Conservation (phyloP, 2,329 filamentous ascomycete genomes). For the Domatiomyces globalis region DNA sequence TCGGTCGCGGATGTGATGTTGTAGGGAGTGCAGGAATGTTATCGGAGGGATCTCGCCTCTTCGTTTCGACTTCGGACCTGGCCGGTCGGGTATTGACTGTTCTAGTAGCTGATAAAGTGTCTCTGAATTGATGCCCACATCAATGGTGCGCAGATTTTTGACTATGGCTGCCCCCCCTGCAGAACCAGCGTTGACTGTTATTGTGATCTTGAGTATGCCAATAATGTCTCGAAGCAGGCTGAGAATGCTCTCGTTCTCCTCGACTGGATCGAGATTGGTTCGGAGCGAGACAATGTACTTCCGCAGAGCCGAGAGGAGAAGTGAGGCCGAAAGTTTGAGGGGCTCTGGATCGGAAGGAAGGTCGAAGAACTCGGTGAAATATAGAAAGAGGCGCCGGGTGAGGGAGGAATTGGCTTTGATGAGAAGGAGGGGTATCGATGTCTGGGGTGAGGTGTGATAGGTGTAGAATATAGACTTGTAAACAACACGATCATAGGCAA, state of each 20-base stretch:
- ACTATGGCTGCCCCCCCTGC: constrained; percentile 6
- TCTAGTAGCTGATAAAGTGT: constrained; percentile 4
- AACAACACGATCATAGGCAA: constrained; percentile 11
- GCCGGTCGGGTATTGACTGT: neutral
- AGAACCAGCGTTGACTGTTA: constrained; percentile 5
- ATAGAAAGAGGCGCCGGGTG: constrained; percentile 5
- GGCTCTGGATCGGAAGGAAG: constrained; percentile 4
- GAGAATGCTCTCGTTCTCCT: neutral
- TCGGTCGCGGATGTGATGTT: constrained; percentile 4
- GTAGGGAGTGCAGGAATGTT: constrained; percentile 7
- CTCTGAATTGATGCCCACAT: constrained; percentile 9
- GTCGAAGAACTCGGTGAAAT: constrained; percentile 7
- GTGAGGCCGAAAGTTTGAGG: constrained; percentile 5
- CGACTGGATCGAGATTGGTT: neutral
- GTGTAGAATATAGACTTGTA: constrained; percentile 11
- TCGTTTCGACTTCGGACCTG: neutral
- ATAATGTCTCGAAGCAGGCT: constrained; percentile 3
- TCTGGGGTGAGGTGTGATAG: neutral
- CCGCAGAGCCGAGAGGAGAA: constrained; percentile 7
- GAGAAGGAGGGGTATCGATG: constrained; percentile 6
- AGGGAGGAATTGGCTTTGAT: constrained; percentile 6
- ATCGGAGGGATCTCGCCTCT: neutral
- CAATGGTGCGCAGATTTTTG: constrained; percentile 11
- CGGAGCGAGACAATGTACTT: constrained; percentile 4
- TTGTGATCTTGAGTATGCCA: constrained; percentile 12